Evolutionary conservation across 148 eudicot species (phyloP).

Genomic region (Polygonum aviculare): DNA sequence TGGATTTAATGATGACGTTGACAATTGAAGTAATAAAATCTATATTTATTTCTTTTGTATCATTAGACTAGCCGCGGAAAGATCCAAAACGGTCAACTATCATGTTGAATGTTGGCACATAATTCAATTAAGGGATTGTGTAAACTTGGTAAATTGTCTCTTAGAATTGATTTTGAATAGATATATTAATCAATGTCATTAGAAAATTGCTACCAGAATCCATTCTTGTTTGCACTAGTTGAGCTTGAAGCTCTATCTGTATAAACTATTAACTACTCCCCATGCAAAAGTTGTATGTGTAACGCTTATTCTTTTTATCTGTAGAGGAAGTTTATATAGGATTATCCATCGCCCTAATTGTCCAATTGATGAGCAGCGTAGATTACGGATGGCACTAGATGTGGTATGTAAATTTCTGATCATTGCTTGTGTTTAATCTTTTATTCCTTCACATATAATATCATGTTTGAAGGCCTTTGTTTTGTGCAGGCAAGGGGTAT

Average conservation of each 20-base stretch:
- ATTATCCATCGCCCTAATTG: conserved; percentile 94
- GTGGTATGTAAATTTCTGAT: conserved; percentile 52
- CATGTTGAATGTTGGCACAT: neutral
- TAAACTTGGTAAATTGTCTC: neutral
- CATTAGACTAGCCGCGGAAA: neutral
- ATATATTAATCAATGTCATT: neutral
- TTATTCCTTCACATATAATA: conserved; percentile 1
- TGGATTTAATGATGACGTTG: neutral
- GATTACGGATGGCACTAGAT: conserved; percentile 98
- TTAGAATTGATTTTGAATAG: neutral
- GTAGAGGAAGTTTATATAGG: conserved; percentile 97
- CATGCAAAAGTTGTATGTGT: conserved; percentile 8
- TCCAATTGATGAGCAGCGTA: conserved; percentile 88
- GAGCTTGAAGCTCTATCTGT: neutral
- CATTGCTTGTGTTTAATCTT: neutral
- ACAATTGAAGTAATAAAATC: neutral
- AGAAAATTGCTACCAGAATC: neutral
- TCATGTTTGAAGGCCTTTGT: conserved; percentile 8
- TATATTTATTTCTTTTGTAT: neutral
- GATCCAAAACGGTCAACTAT: neutral
- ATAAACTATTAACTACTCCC: neutral
- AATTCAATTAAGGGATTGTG: neutral
- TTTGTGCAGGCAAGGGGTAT: conserved; percentile 86
- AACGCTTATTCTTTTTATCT: conserved; percentile 16
- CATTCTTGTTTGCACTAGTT: neutral